These are phyloP conservation scores for Chenopodium berlandieri DNA, from an alignment of 148 eudicot species.

Conservation along the genomic window DNA sequence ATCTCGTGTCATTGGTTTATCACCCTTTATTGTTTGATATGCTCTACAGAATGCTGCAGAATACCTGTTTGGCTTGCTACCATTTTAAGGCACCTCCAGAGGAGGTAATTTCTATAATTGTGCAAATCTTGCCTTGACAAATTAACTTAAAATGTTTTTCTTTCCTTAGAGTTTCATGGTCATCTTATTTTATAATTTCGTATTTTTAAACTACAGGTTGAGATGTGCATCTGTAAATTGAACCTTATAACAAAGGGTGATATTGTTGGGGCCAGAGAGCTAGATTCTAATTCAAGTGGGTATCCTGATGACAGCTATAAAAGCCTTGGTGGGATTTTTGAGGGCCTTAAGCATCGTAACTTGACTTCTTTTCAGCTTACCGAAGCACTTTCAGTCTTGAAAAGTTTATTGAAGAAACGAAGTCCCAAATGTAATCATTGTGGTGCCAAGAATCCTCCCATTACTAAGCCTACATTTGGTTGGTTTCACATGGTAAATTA, in stretches of 20 bases:
- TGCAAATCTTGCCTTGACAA: not conserved
- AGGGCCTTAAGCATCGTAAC: constrained; percentile 20
- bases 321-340: constrained; percentile 26
- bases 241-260: constrained; percentile 63
- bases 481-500: constrained; percentile 78
- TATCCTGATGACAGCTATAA: constrained; percentile 42
- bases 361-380: constrained; percentile 81
- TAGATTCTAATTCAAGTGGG: constrained; percentile 28
- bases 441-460: constrained; percentile 45
- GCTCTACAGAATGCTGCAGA: constrained; percentile 52
- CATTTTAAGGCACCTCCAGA: constrained; percentile 45
- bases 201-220: constrained; percentile 44
- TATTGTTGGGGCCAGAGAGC: constrained; percentile 62
- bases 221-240: constrained; percentile 50
- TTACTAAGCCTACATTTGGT: constrained; percentile 78
- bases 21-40: constrained; percentile 68
- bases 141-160: not conserved
- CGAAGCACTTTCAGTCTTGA: constrained; percentile 61
- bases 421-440: constrained; percentile 45
- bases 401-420: constrained; percentile 47
- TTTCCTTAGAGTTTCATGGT: not conserved
- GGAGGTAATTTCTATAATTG: constrained; percentile 38
- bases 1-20: constrained; percentile 59
- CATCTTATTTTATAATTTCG: constrained; percentile 2
- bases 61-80: constrained; percentile 69